These are phyloP conservation scores for Cladophialophora exuberans DNA, from an alignment of 2,329 filamentous ascomycete genomes.

Conservation along the genomic window DNA sequence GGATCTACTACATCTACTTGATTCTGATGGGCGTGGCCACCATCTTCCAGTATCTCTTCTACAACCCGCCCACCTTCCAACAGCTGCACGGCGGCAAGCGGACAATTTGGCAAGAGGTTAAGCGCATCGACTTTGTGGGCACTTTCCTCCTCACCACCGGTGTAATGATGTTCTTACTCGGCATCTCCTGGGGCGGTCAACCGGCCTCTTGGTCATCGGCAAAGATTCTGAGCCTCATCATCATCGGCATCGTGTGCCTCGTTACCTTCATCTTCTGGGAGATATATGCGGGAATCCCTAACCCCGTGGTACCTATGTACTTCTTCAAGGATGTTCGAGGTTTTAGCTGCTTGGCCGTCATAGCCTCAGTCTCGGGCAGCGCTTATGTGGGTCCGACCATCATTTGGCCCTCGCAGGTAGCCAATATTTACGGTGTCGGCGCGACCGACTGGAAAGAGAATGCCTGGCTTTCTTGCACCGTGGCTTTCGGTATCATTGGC, in stretches of 20 bases:
- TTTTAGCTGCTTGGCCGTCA: conserved; percentile 17
- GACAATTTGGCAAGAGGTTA: conserved; percentile 41
- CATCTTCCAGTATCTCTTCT: conserved; percentile 44
- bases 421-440: neutral
- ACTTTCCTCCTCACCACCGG: conserved; percentile 48
- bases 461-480: conserved; percentile 12
- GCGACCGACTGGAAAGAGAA: conserved; percentile 6
- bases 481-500: conserved; percentile 37
- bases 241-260: conserved; percentile 29
- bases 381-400: conserved; percentile 17
- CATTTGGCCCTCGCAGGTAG: conserved; percentile 15
- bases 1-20: conserved; percentile 47
- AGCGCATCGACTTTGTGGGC: conserved; percentile 51
- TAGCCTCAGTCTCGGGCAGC: conserved; percentile 10
- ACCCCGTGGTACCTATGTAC: conserved; percentile 17
- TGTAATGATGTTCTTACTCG: conserved; percentile 47
- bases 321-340: conserved; percentile 22
- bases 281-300: conserved; percentile 5
- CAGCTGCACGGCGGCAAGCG: conserved; percentile 41
- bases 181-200: conserved; percentile 42
- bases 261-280: conserved; percentile 36
- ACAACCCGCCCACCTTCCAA: conserved; percentile 47
- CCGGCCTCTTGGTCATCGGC: conserved; percentile 27
- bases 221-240: conserved; percentile 35
- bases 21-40: conserved; percentile 36